A percentile compares a stretch with the other conserved stretches of the same genome.
phyloP scores from a whole-genome alignment of 495 filamentous ascomycete species.

The Neurospora sp. region DNA sequence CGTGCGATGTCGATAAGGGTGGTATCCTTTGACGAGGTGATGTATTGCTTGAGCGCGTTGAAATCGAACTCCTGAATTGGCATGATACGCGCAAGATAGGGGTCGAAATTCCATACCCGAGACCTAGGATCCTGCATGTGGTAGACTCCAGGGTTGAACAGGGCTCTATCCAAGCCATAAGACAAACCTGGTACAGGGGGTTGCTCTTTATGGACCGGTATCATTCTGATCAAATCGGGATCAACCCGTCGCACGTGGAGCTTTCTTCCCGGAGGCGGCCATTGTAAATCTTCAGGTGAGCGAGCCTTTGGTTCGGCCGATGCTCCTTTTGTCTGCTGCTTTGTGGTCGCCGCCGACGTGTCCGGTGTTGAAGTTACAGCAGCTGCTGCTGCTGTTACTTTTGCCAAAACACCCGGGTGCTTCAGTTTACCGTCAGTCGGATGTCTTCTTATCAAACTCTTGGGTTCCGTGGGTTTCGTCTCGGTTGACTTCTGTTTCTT shows the following conservation, averaged over 20 bases:
- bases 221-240: slow-evolving; percentile 18
- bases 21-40: slow-evolving; percentile 79
- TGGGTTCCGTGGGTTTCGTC: background rate
- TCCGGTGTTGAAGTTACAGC: slow-evolving; percentile 13
- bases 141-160: slow-evolving; percentile 95
- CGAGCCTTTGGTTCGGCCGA: background rate
- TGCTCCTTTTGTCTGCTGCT: background rate
- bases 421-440: background rate
- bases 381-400: background rate
- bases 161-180: slow-evolving; percentile 76
- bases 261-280: background rate
- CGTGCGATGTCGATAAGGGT: slow-evolving; percentile 55
- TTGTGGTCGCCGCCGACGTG: background rate
- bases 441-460: background rate
- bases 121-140: slow-evolving; percentile 83
- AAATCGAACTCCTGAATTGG: slow-evolving; percentile 88
- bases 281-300: slow-evolving; percentile 3
- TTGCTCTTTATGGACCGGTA: slow-evolving; percentile 40
- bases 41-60: slow-evolving; percentile 67
- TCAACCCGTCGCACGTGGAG: slow-evolving; percentile 15
- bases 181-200: slow-evolving; percentile 59
- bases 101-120: slow-evolving; percentile 89
- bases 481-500: background rate
- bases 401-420: background rate
- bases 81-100: slow-evolving; percentile 86